Percentiles rank a stretch among this genome's conserved stretches.
Evolutionary conservation across 768 basidiomycete genomes (phyloP).

Genomic region (Suillus sp.): DNA sequence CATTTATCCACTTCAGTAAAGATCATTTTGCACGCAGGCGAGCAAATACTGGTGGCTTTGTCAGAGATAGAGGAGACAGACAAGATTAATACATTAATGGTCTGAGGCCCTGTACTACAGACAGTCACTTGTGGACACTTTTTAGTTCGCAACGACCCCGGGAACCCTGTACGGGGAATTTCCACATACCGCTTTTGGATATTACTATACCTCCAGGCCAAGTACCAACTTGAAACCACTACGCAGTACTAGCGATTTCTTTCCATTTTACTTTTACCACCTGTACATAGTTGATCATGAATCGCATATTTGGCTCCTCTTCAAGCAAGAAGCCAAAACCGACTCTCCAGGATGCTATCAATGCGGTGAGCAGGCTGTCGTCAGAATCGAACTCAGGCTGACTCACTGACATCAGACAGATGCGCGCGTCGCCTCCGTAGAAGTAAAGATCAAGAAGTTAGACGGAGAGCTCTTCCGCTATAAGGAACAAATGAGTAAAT

Average conservation of each 20-base stretch:
- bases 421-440: conserved; percentile 79
- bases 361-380: conserved; percentile 56
- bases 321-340: conserved; percentile 83
- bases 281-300: conserved; percentile 53
- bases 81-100: background rate
- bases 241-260: background rate
- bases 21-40: background rate
- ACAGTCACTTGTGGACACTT: background rate
- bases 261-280: background rate
- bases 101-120: background rate
- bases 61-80: background rate
- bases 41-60: too few relatives aligned
- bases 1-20: background rate
- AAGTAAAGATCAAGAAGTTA: conserved; percentile 96
- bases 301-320: conserved; percentile 81
- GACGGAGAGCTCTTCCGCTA: conserved; percentile 91
- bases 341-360: conserved; percentile 89
- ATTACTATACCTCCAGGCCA: background rate
- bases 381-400: background rate
- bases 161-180: background rate
- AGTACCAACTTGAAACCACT: background rate
- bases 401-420: conserved; percentile 65
- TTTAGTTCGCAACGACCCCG: background rate
- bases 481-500: conserved; percentile 94
- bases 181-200: conserved; percentile 1